phyloP scores from a whole-genome alignment of 306 rosid genomes.

The Macrotyloma uniflorum region DNA sequence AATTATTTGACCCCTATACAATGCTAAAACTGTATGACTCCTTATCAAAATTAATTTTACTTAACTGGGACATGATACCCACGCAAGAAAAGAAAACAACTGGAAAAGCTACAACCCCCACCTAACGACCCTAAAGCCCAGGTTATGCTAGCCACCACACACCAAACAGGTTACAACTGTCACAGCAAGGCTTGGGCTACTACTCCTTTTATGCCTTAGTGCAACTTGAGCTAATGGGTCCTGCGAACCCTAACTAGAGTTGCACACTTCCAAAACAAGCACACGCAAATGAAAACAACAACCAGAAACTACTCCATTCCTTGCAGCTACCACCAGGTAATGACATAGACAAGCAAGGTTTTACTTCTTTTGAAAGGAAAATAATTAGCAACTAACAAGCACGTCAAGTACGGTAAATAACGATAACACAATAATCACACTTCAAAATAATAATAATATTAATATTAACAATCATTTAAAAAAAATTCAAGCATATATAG shows the following conservation, averaged over 20 bases:
- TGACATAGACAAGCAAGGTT: conserved; percentile 50
- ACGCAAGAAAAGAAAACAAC: not conserved
- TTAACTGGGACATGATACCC: not conserved
- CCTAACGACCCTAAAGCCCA: conserved; percentile 21
- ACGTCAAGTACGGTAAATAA: conserved; percentile 51
- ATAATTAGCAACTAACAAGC: conserved; percentile 41
- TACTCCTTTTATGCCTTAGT: not conserved
- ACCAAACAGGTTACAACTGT: conserved; percentile 16
- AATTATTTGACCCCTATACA: not conserved
- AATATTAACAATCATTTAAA: not conserved
- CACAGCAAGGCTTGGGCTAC: not conserved
- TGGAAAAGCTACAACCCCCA: conserved; percentile 1
- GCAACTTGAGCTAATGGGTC: conserved; percentile 30
- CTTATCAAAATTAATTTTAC: conserved; percentile 4
- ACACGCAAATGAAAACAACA: conserved; percentile 26
- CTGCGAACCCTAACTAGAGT: conserved; percentile 20
- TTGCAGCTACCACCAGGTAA: conserved; percentile 54
- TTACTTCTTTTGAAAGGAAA: conserved; percentile 51
- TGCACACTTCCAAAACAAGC: conserved; percentile 44
- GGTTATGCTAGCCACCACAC: not conserved
- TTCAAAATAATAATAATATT: not conserved
- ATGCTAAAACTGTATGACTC: not conserved
- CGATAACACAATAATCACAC: conserved; percentile 42
- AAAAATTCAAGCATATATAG: not conserved
- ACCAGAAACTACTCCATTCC: conserved; percentile 39